phyloP scores from a whole-genome alignment of 306 rosid species.

The Acacia melanoxylon region DNA sequence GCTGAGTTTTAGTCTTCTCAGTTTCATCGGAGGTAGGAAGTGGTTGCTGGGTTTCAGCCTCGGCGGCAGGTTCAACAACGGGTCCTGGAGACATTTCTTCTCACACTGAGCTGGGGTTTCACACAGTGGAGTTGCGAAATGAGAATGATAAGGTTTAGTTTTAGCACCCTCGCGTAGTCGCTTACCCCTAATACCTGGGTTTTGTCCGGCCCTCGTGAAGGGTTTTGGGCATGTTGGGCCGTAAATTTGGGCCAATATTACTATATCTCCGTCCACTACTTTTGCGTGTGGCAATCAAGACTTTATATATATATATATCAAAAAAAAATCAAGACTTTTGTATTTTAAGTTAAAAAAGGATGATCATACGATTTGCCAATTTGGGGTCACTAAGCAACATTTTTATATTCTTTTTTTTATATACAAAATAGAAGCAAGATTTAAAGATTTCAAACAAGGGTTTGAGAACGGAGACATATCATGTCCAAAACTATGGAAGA shows the following conservation, averaged over 20 bases:
- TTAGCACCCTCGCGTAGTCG: neutral
- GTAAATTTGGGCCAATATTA: constrained; percentile 3
- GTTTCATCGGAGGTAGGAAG: constrained; percentile 39
- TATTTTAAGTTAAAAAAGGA: too few relatives aligned
- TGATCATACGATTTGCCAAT: too few relatives aligned
- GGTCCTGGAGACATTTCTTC: constrained; percentile 76
- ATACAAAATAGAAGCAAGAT: too few relatives aligned
- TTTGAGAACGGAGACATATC: too few relatives aligned
- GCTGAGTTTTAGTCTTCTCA: constrained; percentile 42
- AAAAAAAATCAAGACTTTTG: too few relatives aligned
- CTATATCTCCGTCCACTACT: neutral
- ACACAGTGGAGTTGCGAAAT: constrained; percentile 15
- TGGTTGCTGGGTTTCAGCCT: constrained; percentile 34
- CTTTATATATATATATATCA: too few relatives aligned
- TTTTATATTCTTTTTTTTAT: too few relatives aligned
- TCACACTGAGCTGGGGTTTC: constrained; percentile 4
- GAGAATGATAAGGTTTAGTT: neutral
- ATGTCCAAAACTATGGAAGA: too few relatives aligned
- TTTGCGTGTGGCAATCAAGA: too few relatives aligned
- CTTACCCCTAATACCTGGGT: neutral
- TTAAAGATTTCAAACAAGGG: too few relatives aligned
- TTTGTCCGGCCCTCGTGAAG: constrained; percentile 4
- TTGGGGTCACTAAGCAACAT: too few relatives aligned
- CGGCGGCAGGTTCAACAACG: constrained; percentile 52
- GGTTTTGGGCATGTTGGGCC: constrained; percentile 46